Evolutionary conservation across 2,329 filamentous ascomycete genomes (phyloP), one percentile per base, ranked within the genome.

Genomic region (Trichoderma sp.): DNA sequence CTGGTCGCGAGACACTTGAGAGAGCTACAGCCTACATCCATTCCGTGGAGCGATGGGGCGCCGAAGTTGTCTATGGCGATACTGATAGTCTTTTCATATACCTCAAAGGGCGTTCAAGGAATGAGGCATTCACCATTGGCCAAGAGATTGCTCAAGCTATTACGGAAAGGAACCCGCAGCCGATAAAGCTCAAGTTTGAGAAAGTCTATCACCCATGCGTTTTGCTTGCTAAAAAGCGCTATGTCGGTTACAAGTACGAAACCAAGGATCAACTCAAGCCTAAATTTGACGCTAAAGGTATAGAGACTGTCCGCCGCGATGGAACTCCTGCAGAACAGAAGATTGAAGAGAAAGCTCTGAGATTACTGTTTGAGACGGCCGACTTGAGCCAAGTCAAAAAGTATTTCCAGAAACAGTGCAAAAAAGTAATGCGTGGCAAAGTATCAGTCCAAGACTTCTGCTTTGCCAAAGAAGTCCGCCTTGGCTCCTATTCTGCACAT

Each of bases 191-290:
- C 72, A 98, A 98, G 78, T 97, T 99, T 74, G 96, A 99, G 78
- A 99, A 99, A 75, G 95, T 99, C 1, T 99, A 99, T 79, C 92
- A 97, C 72, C 96, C 96, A 0, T 98, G 95, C 77, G 89, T 98
- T 0, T 85, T 99, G 5, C 86, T 99, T 0, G 94, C 96, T 21
- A 99, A 99, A 83, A 99, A 99, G 78, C 91, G 96, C 68, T 99
- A 99, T 75, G 96, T 98, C 4, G 96, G 96, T 6, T 97, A 97
- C 84, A 97, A 97, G 78, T 99, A 96, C 81, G 96, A 99, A 77
- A 88, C 85, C 73, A 87, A 87, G 47, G 84, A 86, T 19, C 96
- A 99, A 77, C 82, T 79, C 10, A 88, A 90, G 72, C 95, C 96
- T 0, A 92, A 97, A 1, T 98, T 98, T 73, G 96, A 99, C 77